These are phyloP conservation scores for Cystobasidium pallidum DNA, from an alignment of 1,284 basidiomycete genomes.

Conservation along the genomic window DNA sequence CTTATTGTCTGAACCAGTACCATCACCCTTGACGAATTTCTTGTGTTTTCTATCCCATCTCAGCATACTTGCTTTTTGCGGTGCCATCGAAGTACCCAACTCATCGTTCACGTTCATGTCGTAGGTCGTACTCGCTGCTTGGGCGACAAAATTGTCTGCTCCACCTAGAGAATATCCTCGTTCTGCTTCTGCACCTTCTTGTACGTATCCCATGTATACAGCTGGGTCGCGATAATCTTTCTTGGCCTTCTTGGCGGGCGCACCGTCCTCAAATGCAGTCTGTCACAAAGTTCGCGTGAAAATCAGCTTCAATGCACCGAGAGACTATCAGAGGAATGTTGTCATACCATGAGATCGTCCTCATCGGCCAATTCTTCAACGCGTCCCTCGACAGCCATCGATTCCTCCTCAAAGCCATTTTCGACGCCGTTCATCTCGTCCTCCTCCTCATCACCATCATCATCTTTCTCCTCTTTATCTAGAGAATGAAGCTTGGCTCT, in stretches of 20 bases:
- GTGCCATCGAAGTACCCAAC: conserved; percentile 63
- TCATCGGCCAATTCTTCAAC: conserved; percentile 54
- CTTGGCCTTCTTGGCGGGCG: conserved; percentile 61
- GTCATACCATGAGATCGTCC: conserved; percentile 64
- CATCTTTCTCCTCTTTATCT: conserved; percentile 47
- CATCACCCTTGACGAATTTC: conserved; percentile 84
- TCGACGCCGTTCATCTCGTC: conserved; percentile 46
- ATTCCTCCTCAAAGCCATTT: conserved; percentile 48
- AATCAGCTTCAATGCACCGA: too few relatives aligned
- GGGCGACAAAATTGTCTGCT: conserved; percentile 73
- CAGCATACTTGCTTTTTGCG: conserved; percentile 68
- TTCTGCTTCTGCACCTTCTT: conserved; percentile 80
- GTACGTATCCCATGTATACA: conserved; percentile 90
- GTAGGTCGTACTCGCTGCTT: conserved; percentile 77
- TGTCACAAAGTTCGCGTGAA: conserved; percentile 58
- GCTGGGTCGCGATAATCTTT: conserved; percentile 73
- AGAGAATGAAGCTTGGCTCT: conserved; percentile 15
- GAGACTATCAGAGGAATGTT: too few relatives aligned
- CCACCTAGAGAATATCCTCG: conserved; percentile 87
- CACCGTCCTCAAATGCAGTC: conserved; percentile 70
- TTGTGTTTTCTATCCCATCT: conserved; percentile 97
- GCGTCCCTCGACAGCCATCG: conserved; percentile 44
- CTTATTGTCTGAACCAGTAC: conserved; percentile 85
- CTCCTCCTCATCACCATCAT: conserved; percentile 50
- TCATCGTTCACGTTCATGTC: conserved; percentile 81